A percentile compares a stretch with the other conserved stretches of the same genome.
Conservation (phyloP, 805 yeast genomes). For the Candida hispaniensis region DNA sequence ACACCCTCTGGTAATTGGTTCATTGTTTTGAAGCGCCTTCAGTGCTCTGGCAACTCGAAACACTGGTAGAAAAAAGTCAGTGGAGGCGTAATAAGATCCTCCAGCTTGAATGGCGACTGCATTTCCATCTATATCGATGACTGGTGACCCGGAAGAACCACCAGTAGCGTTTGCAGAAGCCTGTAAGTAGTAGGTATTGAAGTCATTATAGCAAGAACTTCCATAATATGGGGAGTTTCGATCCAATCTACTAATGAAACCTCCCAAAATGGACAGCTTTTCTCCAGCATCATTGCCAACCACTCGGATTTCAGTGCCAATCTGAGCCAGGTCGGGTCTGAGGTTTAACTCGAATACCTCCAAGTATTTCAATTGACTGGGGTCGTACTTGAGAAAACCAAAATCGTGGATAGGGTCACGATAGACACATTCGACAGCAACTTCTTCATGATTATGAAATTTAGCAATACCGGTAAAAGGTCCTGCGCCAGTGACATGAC, state of each 20-base stretch:
- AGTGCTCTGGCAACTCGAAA: conserved; percentile 76
- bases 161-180: conserved; percentile 98
- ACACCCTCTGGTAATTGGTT: conserved; percentile 73
- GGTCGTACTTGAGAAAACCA: conserved; percentile 76
- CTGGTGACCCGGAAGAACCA: conserved; percentile 93
- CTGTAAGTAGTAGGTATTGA: conserved; percentile 87
- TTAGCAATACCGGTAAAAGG: conserved; percentile 87
- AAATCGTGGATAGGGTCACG: conserved; percentile 95
- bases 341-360: conserved; percentile 51
- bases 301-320: conserved; percentile 88
- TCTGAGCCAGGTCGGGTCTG: conserved; percentile 71
- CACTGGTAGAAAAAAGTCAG: conserved; percentile 83
- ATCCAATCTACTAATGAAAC: conserved; percentile 72
- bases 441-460: conserved; percentile 90
- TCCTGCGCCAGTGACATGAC: conserved; percentile 94
- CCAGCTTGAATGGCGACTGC: conserved; percentile 94
- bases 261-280: conserved; percentile 75
- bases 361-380: conserved; percentile 64
- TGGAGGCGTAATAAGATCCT: conserved; percentile 81
- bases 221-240: conserved; percentile 93
- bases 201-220: conserved; percentile 81
- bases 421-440: conserved; percentile 71
- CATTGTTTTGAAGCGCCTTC: conserved; percentile 48
- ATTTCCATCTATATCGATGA: conserved; percentile 73
- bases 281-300: conserved; percentile 97